Conservation (phyloP, 306 rosid species). For the Sicyos edulis region DNA sequence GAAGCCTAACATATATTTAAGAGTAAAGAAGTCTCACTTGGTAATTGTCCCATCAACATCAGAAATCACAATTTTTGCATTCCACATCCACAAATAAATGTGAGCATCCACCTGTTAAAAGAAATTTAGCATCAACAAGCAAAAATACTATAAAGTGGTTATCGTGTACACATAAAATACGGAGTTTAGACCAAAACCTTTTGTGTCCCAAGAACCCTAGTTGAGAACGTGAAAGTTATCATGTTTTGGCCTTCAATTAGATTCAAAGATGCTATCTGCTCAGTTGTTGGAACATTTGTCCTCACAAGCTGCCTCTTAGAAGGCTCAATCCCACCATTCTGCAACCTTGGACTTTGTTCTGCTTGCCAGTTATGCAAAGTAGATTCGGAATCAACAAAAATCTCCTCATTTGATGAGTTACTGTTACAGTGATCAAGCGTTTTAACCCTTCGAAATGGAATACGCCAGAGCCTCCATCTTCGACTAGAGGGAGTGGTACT, state of each 20-base stretch:
- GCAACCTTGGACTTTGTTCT: conserved; percentile 33
- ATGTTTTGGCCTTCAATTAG: conserved; percentile 91
- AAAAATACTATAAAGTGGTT: conserved; percentile 17
- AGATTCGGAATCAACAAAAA: conserved; percentile 86
- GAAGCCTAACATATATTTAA: neutral
- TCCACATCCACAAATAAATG: conserved; percentile 97
- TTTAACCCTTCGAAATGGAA: conserved; percentile 82
- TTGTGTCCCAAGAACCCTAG: conserved; percentile 84
- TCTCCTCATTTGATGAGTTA: conserved; percentile 58
- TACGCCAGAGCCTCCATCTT: conserved; percentile 93
- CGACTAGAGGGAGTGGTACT: conserved; percentile 52
- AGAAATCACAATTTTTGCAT: conserved; percentile 87
- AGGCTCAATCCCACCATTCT: conserved; percentile 30
- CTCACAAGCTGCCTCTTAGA: conserved; percentile 63
- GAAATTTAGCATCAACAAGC: conserved; percentile 27
- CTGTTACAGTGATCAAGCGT: conserved; percentile 66
- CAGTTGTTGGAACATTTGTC: conserved; percentile 90
- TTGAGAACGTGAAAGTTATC: conserved; percentile 82
- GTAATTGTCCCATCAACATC: conserved; percentile 99
- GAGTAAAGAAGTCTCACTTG: conserved; percentile 56
- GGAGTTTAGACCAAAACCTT: conserved; percentile 46
- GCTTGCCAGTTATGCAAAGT: conserved; percentile 32
- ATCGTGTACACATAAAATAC: neutral
- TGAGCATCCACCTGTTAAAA: conserved; percentile 88
- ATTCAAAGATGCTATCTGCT: conserved; percentile 94